A percentile compares a stretch with the other conserved stretches of the same genome.
phyloP scores from a whole-genome alignment of 129 eudicot species.

The Scalesia atractyloides region DNA sequence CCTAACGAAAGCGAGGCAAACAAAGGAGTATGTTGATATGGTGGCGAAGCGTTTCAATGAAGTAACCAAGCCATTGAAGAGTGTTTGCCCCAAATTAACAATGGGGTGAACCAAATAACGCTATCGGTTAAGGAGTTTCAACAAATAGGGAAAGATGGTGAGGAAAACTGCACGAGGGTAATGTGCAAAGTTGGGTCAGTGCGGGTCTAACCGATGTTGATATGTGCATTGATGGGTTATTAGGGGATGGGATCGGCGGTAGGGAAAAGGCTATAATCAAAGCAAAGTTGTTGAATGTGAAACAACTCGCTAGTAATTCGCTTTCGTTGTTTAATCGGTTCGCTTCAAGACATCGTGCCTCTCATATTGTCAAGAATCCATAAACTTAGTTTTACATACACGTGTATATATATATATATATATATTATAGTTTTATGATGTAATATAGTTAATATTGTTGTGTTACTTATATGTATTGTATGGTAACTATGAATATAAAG shows the following conservation, averaged over 20 bases:
- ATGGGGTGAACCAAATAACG: constrained; percentile 56
- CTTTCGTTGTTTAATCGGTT: constrained; percentile 59
- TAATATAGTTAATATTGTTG: constrained; percentile 3
- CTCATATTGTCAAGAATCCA: constrained; percentile 45
- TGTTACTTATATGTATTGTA: constrained; percentile 8
- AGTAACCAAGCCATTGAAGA: constrained; percentile 39
- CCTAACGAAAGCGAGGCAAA: constrained; percentile 41
- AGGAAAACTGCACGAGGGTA: constrained; percentile 55
- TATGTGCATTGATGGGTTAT: constrained; percentile 53
- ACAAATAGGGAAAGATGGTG: constrained; percentile 31
- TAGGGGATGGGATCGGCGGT: constrained; percentile 45
- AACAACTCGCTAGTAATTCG: constrained; percentile 68
- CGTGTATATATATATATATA: neutral
- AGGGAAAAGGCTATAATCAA: constrained; percentile 50
- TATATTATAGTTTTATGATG: constrained; percentile 17
- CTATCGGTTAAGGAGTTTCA: constrained; percentile 51
- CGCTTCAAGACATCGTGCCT: constrained; percentile 54
- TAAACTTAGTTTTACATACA: neutral
- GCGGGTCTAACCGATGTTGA: constrained; percentile 61
- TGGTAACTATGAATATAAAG: neutral
- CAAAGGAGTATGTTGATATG: constrained; percentile 43
- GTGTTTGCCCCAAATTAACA: constrained; percentile 52
- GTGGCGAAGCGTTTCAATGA: constrained; percentile 43
- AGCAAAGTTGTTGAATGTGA: constrained; percentile 58
- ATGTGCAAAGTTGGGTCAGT: constrained; percentile 70